Conservation (phyloP, 257 asterid genomes). For the Coffea canephora region DNA sequence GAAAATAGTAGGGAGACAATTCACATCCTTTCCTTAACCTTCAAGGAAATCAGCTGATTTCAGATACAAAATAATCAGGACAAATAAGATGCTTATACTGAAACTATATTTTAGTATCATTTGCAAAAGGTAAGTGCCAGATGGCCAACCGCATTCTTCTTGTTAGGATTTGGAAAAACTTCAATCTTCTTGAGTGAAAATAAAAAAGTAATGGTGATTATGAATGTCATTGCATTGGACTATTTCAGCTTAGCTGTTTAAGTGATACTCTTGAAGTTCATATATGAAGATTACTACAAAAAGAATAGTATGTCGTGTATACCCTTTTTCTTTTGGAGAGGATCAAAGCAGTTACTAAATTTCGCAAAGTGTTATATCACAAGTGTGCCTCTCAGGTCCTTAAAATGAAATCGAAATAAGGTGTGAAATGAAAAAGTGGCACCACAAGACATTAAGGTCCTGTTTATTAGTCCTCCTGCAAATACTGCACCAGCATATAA, state of each 20-base stretch:
- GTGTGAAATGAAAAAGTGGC: not conserved
- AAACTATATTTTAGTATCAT: too few relatives aligned
- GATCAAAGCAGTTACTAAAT: not conserved
- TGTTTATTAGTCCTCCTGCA: too few relatives aligned
- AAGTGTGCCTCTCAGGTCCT: not conserved
- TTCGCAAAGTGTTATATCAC: not conserved
- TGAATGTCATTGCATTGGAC: not conserved
- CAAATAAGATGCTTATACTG: too few relatives aligned
- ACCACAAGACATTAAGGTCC: not conserved
- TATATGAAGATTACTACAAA: not conserved
- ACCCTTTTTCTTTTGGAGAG: not conserved
- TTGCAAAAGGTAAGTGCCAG: too few relatives aligned
- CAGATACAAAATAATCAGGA: too few relatives aligned
- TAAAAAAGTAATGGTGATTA: too few relatives aligned
- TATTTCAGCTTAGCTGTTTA: not conserved
- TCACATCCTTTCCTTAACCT: too few relatives aligned
- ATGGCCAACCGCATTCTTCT: too few relatives aligned
- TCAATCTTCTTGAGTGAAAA: not conserved
- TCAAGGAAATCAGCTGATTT: too few relatives aligned
- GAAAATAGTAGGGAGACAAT: too few relatives aligned
- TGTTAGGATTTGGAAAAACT: not conserved
- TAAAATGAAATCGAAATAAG: not conserved
- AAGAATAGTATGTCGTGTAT: not conserved
- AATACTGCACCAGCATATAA: too few relatives aligned
- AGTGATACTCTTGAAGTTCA: not conserved